phyloP scores from a whole-genome alignment of 495 filamentous ascomycete genomes.

The Aspergillus ellipticus region DNA sequence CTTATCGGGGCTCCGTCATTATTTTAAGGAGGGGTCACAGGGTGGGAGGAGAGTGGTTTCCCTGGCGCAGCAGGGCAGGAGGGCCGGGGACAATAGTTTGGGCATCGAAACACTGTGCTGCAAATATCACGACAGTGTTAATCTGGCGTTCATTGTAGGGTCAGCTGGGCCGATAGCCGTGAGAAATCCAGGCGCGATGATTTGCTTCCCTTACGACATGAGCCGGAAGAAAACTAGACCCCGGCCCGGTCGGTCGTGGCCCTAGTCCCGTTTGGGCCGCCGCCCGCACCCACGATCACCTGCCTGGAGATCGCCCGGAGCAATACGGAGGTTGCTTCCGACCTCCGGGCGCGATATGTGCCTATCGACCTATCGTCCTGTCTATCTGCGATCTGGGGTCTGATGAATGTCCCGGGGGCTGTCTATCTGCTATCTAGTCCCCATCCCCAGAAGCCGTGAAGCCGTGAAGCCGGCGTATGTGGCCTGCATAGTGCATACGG shows the following conservation, averaged over 20 bases:
- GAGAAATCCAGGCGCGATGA: slow-evolving; percentile 38
- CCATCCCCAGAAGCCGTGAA: too few species aligned
- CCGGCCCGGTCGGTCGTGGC: slow-evolving; percentile 36
- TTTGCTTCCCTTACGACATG: slow-evolving; percentile 29
- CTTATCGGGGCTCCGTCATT: slow-evolving; percentile 41
- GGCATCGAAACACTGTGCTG: slow-evolving; percentile 19
- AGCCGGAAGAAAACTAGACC: slow-evolving; percentile 26
- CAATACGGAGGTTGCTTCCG: too few species aligned
- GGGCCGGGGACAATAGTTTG: slow-evolving; percentile 12
- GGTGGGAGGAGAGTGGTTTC: slow-evolving; percentile 13
- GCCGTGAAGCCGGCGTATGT: too few species aligned
- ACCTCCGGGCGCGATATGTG: background rate
- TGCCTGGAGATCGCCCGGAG: background rate
- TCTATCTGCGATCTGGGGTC: too few species aligned
- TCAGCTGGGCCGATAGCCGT: slow-evolving; percentile 12
- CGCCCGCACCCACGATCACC: background rate
- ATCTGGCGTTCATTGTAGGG: slow-evolving; percentile 13
- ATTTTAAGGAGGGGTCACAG: slow-evolving; percentile 25
- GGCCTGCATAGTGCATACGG: too few species aligned
- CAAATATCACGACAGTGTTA: slow-evolving; percentile 7
- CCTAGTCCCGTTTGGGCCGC: slow-evolving; percentile 31
- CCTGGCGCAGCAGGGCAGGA: slow-evolving; percentile 22
- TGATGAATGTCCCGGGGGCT: too few species aligned
- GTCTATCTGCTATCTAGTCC: too few species aligned
- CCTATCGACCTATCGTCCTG: too few species aligned